Conservation (phyloP, 2,329 filamentous ascomycete genomes). For the Phialocephala sp. region DNA sequence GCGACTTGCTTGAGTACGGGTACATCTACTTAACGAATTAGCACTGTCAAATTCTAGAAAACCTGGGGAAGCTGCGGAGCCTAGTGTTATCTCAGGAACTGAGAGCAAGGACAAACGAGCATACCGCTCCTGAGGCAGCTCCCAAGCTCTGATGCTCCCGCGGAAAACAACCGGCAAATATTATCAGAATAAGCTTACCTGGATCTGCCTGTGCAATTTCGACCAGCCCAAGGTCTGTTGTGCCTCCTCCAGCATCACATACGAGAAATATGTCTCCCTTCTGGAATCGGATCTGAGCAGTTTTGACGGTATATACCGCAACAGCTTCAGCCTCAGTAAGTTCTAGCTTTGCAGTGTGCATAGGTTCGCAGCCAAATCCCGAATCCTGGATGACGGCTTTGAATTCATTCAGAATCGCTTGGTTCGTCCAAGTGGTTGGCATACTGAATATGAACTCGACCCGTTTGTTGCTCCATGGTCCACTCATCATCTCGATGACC, state of each 20-base stretch:
- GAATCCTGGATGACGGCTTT: conserved; percentile 52
- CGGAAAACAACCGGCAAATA: too few species aligned
- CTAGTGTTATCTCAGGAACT: too few species aligned
- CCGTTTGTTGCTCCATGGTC: conserved; percentile 51
- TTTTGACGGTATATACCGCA: conserved; percentile 53
- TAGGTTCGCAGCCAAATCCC: conserved; percentile 53
- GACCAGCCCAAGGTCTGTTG: conserved; percentile 53
- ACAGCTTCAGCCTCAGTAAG: conserved; percentile 56
- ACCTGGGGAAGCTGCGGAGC: too few species aligned
- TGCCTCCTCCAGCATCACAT: conserved; percentile 54
- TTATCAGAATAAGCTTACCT: too few species aligned
- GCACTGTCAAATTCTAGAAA: too few species aligned
- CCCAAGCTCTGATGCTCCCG: too few species aligned
- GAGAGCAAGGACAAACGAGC: too few species aligned
- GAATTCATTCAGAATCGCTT: conserved; percentile 57
- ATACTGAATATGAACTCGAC: conserved; percentile 63
- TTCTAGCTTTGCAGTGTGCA: conserved; percentile 50
- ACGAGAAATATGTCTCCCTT: conserved; percentile 50
- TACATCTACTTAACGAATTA: conserved; percentile 11
- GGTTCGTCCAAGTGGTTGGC: conserved; percentile 60
- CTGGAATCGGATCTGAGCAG: conserved; percentile 47
- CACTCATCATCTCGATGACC: conserved; percentile 45
- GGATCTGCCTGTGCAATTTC: conserved; percentile 45
- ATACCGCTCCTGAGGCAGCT: too few species aligned
- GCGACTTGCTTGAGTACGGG: conserved; percentile 45